Evolutionary conservation across 2,329 filamentous ascomycete species (phyloP).

Genomic region (Nemania bipapillata): DNA sequence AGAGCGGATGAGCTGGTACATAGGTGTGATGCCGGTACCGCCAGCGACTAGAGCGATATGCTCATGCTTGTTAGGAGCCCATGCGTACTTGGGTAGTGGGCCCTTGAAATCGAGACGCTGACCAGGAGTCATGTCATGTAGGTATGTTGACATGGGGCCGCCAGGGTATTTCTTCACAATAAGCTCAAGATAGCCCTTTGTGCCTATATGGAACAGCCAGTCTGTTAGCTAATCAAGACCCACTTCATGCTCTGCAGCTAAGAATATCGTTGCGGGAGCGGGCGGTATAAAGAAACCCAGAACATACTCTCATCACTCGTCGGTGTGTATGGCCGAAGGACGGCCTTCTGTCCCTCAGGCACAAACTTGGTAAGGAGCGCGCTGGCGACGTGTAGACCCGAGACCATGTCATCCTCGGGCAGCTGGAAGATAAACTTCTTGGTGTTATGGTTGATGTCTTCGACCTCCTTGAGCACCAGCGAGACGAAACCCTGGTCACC

Average conservation of each 20-base stretch:
- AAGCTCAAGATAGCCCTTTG: slow-evolving; percentile 84
- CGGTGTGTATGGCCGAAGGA: slow-evolving; percentile 92
- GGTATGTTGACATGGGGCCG: slow-evolving; percentile 89
- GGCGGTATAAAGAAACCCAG: background rate
- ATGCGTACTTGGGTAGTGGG: slow-evolving; percentile 91
- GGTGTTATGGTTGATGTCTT: slow-evolving; percentile 90
- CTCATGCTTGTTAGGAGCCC: slow-evolving; percentile 90
- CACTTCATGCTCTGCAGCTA: background rate
- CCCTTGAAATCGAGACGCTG: slow-evolving; percentile 93
- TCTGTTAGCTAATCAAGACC: slow-evolving; percentile 15
- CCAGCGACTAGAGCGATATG: slow-evolving; percentile 91
- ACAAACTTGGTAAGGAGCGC: slow-evolving; percentile 93
- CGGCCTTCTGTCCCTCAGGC: slow-evolving; percentile 83
- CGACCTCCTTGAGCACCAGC: slow-evolving; percentile 80
- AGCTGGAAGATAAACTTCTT: slow-evolving; percentile 91
- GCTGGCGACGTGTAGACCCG: slow-evolving; percentile 83
- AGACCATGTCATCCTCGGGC: slow-evolving; percentile 83
- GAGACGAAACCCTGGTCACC: slow-evolving; percentile 90
- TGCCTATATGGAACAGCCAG: slow-evolving; percentile 60
- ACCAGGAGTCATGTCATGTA: slow-evolving; percentile 84
- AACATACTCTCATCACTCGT: slow-evolving; percentile 80
- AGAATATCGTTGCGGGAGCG: background rate
- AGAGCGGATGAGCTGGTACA: slow-evolving; percentile 91
- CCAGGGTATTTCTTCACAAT: slow-evolving; percentile 90
- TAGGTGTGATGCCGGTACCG: slow-evolving; percentile 95